These are phyloP conservation scores for Saccharomycopsis sp. DNA, from an alignment of 805 yeast species.

Conservation along the genomic window DNA sequence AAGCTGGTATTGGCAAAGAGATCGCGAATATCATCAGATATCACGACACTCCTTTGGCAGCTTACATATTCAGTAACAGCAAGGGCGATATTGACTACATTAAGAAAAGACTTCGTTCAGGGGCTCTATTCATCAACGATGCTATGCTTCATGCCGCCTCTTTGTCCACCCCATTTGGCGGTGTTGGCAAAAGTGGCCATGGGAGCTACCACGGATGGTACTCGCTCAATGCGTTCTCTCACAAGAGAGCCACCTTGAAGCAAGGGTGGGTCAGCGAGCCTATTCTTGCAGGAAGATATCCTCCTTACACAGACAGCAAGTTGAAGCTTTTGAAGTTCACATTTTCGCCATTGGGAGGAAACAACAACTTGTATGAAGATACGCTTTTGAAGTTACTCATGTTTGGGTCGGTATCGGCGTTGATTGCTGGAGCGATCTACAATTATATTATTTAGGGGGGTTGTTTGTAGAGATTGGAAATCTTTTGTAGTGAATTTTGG, in stretches of 20 bases:
- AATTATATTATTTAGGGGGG: not conserved
- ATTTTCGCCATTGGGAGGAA: conserved; percentile 16
- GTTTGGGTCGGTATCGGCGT: not conserved
- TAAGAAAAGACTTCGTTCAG: conserved; percentile 54
- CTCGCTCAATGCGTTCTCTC: conserved; percentile 62
- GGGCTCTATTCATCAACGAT: conserved; percentile 67
- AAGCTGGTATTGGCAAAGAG: conserved; percentile 34
- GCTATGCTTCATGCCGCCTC: conserved; percentile 64
- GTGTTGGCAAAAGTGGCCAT: conserved; percentile 76
- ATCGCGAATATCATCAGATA: conserved; percentile 36
- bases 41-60: conserved; percentile 77
- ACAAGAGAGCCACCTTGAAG: conserved; percentile 57
- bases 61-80: conserved; percentile 56
- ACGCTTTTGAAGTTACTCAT: not conserved
- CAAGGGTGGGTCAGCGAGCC: conserved; percentile 63
- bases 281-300: conserved; percentile 53
- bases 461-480: not conserved
- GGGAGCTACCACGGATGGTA: conserved; percentile 77
- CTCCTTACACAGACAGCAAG: conserved; percentile 45
- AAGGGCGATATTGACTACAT: conserved; percentile 44
- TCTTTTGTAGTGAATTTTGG: not conserved
- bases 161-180: conserved; percentile 78
- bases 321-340: conserved; percentile 16
- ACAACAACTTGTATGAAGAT: not conserved
- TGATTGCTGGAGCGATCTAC: not conserved